Base-by-base conservation (phyloP, 1,284 basidiomycete species). In the Xerocomus nothofagi region DNA sequence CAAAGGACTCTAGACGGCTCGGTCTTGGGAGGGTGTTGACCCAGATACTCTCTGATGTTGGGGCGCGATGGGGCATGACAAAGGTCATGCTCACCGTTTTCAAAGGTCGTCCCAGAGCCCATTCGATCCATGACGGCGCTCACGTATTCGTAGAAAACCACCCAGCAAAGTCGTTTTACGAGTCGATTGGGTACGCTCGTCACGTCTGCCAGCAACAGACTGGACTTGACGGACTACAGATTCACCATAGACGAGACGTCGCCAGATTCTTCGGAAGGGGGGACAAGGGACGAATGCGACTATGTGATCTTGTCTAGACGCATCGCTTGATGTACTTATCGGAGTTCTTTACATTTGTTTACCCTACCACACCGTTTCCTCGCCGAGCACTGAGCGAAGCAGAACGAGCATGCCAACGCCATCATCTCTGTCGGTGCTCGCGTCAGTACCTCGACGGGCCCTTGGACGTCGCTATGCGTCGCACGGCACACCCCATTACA, bases 401-500 rank as follows among this genome's bases (percentile, higher is more conserved):
- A 31, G 47, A 20, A 41, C 23, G 3, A 36, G 14, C 17, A 6
- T 6, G 56, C 48, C 49, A 51, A 75, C 75, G 73, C 61, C 65
- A 40, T 62, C 72, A 26, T 59, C 72, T 38, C 55, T 69, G 51
- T 69, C 72, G 51, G 56, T 59, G 30, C 58, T 71, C 47, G 57
- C 62, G 46, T 38, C 42, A 27, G 32, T 31, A n/a, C 53, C 62
- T 33, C 50, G 59, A 31, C 57, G 45, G 3, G 42, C 49, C 11
- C 50, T 60, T 10, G 54, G 50, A 44, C 72, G 66, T 54, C 79
- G 86, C 10, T 78, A 76, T 62, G 84, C 85, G 26, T 90, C 87
- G n/a, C 85, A 88, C 63, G 89, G 84, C 47, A 79, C 84, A 15
- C 86, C 88, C 8, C 83, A 86, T 48, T 94, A 85, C 71, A 93